phyloP scores from a whole-genome alignment of 352 stramenopile species.

The Pythium myriotylum region DNA sequence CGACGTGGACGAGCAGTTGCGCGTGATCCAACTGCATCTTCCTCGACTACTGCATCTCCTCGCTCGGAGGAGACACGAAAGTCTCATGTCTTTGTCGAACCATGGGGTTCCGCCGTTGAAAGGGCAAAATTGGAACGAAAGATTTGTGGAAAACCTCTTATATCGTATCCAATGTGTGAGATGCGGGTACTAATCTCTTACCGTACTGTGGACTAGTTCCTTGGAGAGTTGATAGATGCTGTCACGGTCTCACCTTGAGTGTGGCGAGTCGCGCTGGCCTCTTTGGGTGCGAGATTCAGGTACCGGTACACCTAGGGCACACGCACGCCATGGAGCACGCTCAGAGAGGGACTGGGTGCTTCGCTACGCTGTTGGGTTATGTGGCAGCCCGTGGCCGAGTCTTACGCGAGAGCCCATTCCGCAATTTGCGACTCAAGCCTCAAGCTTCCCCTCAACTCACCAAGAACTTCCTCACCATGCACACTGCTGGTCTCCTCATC shows the following conservation, averaged over 20 bases:
- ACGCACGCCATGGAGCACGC: too few species aligned
- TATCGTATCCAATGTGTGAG: too few species aligned
- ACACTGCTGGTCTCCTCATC: slow-evolving; percentile 16
- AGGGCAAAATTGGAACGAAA: neutral
- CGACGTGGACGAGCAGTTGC: too few species aligned
- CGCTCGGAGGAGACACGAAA: neutral
- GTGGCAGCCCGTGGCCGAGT: neutral
- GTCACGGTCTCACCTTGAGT: neutral
- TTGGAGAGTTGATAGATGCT: neutral
- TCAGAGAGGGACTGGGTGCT: too few species aligned
- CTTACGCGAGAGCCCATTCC: neutral
- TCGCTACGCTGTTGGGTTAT: neutral
- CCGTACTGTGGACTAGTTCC: neutral
- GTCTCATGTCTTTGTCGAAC: neutral
- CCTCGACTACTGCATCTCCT: too few species aligned
- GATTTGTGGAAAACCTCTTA: neutral
- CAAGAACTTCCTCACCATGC: slow-evolving; percentile 7
- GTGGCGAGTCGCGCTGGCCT: neutral
- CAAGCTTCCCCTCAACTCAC: neutral
- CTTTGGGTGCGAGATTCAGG: too few species aligned
- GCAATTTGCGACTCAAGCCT: slow-evolving; percentile 1
- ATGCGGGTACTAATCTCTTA: too few species aligned
- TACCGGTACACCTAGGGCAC: too few species aligned
- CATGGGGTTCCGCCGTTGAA: neutral
- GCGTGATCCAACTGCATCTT: too few species aligned